A percentile compares a stretch with the other conserved stretches of the same genome.
Evolutionary conservation across 345 rosid genomes (phyloP).

Genomic region (Linum usitatissimum): DNA sequence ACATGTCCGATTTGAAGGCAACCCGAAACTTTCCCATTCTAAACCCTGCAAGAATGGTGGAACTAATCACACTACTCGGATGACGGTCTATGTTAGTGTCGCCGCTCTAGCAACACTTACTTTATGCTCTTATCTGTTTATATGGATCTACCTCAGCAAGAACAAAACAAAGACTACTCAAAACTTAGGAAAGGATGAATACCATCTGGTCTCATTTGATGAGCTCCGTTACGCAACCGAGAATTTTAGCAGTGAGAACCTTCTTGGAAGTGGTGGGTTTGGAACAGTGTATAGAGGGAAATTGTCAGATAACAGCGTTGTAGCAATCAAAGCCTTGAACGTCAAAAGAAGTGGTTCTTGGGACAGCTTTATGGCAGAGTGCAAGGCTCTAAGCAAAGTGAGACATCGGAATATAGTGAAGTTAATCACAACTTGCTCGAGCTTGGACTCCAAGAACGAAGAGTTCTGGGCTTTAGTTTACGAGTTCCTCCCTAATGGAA

Average conservation of each 20-base stretch:
- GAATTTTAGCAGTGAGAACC: conserved; percentile 23
- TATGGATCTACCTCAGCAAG: conserved; percentile 13
- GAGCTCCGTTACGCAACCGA: conserved; percentile 36
- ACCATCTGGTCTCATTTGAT: conserved; percentile 29
- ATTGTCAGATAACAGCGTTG: conserved; percentile 17
- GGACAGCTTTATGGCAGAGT: conserved; percentile 39
- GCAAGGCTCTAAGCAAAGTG: conserved; percentile 34
- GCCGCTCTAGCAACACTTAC: not conserved
- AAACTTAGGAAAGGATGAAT: conserved; percentile 6
- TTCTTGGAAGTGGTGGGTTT: conserved; percentile 41
- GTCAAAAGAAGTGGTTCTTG: conserved; percentile 21
- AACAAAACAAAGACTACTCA: not conserved
- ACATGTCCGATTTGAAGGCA: conserved; percentile 15
- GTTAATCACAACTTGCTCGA: conserved; percentile 43
- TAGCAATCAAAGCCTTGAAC: conserved; percentile 40
- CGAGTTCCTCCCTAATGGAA: conserved; percentile 36
- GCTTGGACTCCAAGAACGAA: conserved; percentile 25
- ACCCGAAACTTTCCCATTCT: conserved; percentile 8
- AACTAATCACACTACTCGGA: not conserved
- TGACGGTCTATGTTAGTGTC: not conserved
- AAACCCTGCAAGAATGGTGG: not conserved
- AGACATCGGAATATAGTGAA: conserved; percentile 47
- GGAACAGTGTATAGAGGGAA: conserved; percentile 22
- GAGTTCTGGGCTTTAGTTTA: conserved; percentile 49
- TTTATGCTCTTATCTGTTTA: not conserved